Base-by-base conservation (phyloP, 345 rosid genomes). In the Passiflora organensis region DNA sequence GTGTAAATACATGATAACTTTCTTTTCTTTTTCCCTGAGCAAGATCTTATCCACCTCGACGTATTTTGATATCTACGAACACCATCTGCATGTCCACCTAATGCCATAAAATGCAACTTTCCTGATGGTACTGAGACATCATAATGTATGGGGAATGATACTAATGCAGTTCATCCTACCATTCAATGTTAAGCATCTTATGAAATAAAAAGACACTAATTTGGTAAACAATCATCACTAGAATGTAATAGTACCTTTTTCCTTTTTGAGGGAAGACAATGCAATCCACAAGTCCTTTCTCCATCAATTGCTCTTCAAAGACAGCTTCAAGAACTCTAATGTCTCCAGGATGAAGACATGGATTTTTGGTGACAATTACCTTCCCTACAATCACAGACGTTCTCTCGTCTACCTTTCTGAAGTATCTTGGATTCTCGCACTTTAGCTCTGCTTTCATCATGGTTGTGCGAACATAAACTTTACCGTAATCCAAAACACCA, bases 301-400 rank as follows among this genome's bases (percentile, higher is more conserved):
- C 78, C 75, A 82, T 85, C 14, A 91, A 68, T 58, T 61, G 80
- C 59, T 68, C 62, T 10, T 75, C 69, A 72, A 76, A 84, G 32
- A 93, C 80, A 47, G 96, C 96, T 0, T 84, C 77, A 38, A 91
- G 93, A 67, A 86, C 95, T 82, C 96, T 78, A 48, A 91, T 36
- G 61, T 91, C 98, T 56, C 98, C 96, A 0, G 96, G 98, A 63
- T 91, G 96, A 71, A 91, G 95, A 57, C 96, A 91, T 18, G 98
- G 98, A 65, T 88, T 91, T 66, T 82, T 91, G 13, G 98, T 91
- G 65, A 91, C 95, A 13, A 86, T 78, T 52, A 88, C 86, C 74
- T 79, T 82, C 43, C 96, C 95, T 14, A 67, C 39, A 10, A 91
- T 64, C 55, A 81, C 60, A 22, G 89, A 69, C 49, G 95, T 84